These are phyloP conservation scores for Rhodotorula sp. DNA, from an alignment of 1,284 basidiomycete genomes.

Conservation along the genomic window DNA sequence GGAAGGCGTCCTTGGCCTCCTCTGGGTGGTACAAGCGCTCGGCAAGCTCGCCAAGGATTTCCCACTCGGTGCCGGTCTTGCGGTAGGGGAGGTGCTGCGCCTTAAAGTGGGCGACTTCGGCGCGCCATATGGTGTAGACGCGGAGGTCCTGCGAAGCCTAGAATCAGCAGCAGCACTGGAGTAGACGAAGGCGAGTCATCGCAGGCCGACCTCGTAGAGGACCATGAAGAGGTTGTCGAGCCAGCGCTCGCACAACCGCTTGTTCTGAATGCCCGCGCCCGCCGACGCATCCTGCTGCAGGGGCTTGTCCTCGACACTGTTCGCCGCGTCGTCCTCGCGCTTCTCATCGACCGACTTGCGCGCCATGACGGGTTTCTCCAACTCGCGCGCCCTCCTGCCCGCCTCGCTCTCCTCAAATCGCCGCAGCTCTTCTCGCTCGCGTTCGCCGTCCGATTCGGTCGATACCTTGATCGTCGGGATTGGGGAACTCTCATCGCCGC, in stretches of 20 bases:
- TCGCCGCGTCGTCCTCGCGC: constrained; percentile 62
- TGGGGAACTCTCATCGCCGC: constrained; percentile 39
- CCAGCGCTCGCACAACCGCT: constrained; percentile 95
- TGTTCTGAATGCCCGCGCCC: constrained; percentile 77
- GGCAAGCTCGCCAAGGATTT: constrained; percentile 94
- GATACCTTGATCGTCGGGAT: constrained; percentile 90
- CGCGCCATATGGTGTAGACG: constrained; percentile 99
- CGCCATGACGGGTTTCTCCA: constrained; percentile 44
- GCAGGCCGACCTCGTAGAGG: constrained; percentile 72
- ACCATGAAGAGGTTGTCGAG: constrained; percentile 99
- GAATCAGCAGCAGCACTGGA: not conserved
- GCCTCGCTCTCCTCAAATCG: constrained; percentile 46
- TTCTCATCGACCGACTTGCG: constrained; percentile 48
- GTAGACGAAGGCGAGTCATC: constrained; percentile 35
- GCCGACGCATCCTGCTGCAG: constrained; percentile 44
- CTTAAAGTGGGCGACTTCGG: constrained; percentile 98
- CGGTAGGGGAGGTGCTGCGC: constrained; percentile 94
- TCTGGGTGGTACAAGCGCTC: constrained; percentile 90
- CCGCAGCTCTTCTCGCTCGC: constrained; percentile 51
- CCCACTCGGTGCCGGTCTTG: constrained; percentile 97
- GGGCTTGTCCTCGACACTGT: constrained; percentile 50
- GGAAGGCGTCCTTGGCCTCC: constrained; percentile 95
- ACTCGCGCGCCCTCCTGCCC: constrained; percentile 42
- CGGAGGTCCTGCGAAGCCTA: constrained; percentile 70
- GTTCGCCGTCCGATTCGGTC: constrained; percentile 66